Evolutionary conservation across 192 early-diverging fungal genomes (phyloP), one percentile per base, ranked within the genome.

Genomic region (Rhizophagus sp.): DNA sequence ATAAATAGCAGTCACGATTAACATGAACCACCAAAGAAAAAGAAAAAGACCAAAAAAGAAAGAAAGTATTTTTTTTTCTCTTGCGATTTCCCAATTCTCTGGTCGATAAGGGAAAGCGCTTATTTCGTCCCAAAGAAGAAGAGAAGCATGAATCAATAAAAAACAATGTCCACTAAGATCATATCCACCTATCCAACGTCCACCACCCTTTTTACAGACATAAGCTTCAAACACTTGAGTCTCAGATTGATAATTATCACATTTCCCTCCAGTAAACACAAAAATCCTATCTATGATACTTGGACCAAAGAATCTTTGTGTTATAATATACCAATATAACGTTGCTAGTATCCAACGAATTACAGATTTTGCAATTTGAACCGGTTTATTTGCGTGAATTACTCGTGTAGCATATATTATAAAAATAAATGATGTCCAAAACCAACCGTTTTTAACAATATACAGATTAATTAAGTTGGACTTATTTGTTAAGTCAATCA

Each of bases 91-190:
- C 69, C 77, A 62, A 62, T 75, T 70, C 24, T 81, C 49, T 22
- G 77, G 76, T 4, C 76, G 61, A 52, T 84, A 86, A 71, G 86
- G 78, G 25, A 83, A 75, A 62, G 86, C 82, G 1, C 81, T 83
- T 6, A 92, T 80, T 76, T 95, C 94, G 75, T 94, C 93, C 85
- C 84, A 85, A 63, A 95, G 81, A 79, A 94, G 90, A 64, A 96
- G 84, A 25, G 86, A 93, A 69, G 93, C 87, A 83, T 95, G 94
- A 3, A 92, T 87, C 77, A 95, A 82, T 81, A 95, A 81, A 67
- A 98, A 91, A 81, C 94, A 95, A 84, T 98, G 96, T 33, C 96
- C 96, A 0, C 92, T 94, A 25, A 96, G 84, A 88, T 98, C 96
- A 80, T 96, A 90, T 6, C 95, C 96, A 70, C 91, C 92, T 15